Evolutionary conservation across 345 rosid genomes (phyloP), one percentile per base, ranked within the genome.

Genomic region (Abelmoschus esculentus): DNA sequence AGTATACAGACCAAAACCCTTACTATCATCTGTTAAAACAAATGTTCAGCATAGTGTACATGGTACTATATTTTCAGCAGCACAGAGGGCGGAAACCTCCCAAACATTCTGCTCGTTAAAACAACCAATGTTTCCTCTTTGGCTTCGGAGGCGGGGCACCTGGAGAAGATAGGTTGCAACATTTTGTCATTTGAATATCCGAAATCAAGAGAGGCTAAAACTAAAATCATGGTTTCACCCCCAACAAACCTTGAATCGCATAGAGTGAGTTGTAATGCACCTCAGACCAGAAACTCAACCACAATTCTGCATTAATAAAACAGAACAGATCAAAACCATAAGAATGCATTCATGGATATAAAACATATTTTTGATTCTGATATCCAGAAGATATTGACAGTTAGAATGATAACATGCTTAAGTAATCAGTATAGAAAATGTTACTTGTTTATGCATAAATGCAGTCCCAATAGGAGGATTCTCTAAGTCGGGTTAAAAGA

Each of bases 241-340:
- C 18, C 26, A 74, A 84, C 87, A 59, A 72, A 90, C 98, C 96
- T 88, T 77, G 86, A 58, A 86, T 80, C 49, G 86, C 95, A 67
- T 91, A 91, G 55, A 93, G 83, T n/a, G 97, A 93, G 82, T 93
- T 93, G 77, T 91, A 93, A 72, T 93, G 98, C 56, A 93, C 97
- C 84, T 93, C 97, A 12, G 95, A 89, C 98, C 98, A 93, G 82
- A 93, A 93, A 77, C 97, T 93, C 74, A 93, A 84, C 98, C 98
- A 93, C 74, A 93, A 74, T 82, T 84, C 98, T 93, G 95, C 89
- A 83, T 59, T 57, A 73, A 71, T 67, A 59, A 70, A 65, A 60
- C 28, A 75, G 34, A 54, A 10, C 22, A 31, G 44, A 40, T 15
- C 4, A 22, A 22, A 22, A 22, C 26, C 26, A 22, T 22, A 22